phyloP scores from a whole-genome alignment of 805 yeast species.

The Candida coquimbonensis region DNA sequence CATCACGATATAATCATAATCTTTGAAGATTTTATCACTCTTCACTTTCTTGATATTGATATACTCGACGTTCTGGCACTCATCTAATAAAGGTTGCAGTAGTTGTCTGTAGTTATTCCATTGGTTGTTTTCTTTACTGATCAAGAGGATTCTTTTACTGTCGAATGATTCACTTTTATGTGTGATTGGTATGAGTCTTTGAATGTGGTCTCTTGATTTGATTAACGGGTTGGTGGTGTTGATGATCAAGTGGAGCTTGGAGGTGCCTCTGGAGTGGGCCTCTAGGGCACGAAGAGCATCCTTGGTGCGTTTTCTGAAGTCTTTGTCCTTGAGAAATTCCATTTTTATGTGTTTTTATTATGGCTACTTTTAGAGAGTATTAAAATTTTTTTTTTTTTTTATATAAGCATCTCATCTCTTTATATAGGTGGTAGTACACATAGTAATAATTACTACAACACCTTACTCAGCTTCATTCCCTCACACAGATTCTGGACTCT shows the following conservation, averaged over 20 bases:
- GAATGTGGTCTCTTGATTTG: conserved; percentile 40
- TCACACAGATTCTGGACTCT: conserved; percentile 81
- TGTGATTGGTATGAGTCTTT: conserved; percentile 50
- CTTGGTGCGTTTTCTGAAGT: too few relatives aligned
- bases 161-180: conserved; percentile 2
- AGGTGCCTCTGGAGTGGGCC: background rate
- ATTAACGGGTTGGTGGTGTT: conserved; percentile 41
- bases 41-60: conserved; percentile 45
- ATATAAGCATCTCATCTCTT: background rate
- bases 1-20: conserved; percentile 60
- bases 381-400: background rate
- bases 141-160: conserved; percentile 36
- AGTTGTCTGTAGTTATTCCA: conserved; percentile 20
- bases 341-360: too few relatives aligned
- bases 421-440: background rate
- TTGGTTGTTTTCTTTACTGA: conserved; percentile 52
- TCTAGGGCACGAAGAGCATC: too few relatives aligned
- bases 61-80: conserved; percentile 10
- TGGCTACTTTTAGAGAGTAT: too few relatives aligned
- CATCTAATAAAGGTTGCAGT: conserved; percentile 10
- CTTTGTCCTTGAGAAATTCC: too few relatives aligned
- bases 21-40: conserved; percentile 42
- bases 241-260: conserved; percentile 30
- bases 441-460: conserved; percentile 12
- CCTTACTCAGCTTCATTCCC: conserved; percentile 58